Base-by-base conservation (phyloP, 306 rosid species). In the Hippophae tibetana region DNA sequence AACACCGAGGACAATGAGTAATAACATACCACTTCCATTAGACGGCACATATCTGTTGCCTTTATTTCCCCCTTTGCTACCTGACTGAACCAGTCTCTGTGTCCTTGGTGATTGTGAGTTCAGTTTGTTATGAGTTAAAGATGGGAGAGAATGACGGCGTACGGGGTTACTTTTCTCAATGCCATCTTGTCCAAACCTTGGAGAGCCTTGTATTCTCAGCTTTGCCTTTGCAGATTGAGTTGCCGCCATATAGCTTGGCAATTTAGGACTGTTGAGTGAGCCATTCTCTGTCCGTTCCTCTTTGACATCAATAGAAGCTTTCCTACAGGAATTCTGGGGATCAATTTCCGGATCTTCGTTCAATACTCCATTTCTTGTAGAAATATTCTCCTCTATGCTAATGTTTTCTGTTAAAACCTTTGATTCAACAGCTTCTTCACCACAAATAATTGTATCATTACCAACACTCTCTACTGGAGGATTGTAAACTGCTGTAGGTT, bases 221-320 rank as follows among this genome's bases (percentile, higher is more conserved):
- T 93, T 93, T 56, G 99, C 99, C 84, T 77, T 93, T 25, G 95
- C 99, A 64, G 99, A 93, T 82, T 80, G 85, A 70, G 99, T 93
- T 66, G 94, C 99, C 53, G 89, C 89, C 99, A 93, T 93, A 72
- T 93, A 93, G 74, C 99, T 93, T 7, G 95, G 99, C 62, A 93
- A 9, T 13, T 79, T 74, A 56, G 95, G 95, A 80, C 87, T 81
- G 68, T 58, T 79, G 74, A 85, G 95, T 50, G 58, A 31, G 59
- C 80, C 96, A 58, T 88, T 88, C 70, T 92, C 99, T 6, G 78
- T 61, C 38, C 76, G 81, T 60, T 88, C 96, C 76, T 79, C 95
- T 79, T 92, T 88, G 49, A 80, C 78, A 42, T 78, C 82, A 76
- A 56, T 57, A 47, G 81, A 81, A 56, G 77, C 47, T 62, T 86